These are phyloP conservation scores for Sisymbrium altissimum DNA, from an alignment of 345 rosid genomes.

Conservation along the genomic window DNA sequence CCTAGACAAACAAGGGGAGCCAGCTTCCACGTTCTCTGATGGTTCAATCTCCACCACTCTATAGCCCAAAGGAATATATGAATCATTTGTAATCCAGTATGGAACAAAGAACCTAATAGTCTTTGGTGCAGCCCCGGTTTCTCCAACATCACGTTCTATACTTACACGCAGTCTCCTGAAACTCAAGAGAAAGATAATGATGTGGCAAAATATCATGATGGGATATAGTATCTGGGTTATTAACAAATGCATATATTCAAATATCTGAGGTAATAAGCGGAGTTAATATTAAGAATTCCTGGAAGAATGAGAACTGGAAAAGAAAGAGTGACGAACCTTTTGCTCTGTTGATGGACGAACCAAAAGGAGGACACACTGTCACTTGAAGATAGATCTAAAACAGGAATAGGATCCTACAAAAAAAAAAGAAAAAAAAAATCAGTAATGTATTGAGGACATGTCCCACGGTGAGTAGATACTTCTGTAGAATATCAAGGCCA, in stretches of 20 bases:
- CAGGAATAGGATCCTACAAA: slow-evolving; percentile 74
- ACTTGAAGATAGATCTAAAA: slow-evolving; percentile 73
- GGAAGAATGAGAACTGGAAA: neutral
- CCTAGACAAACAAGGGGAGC: slow-evolving; percentile 58
- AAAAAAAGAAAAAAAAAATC: slow-evolving; percentile 12
- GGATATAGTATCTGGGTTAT: neutral
- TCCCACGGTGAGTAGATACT: slow-evolving; percentile 1
- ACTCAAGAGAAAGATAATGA: slow-evolving; percentile 4
- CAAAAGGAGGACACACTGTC: slow-evolving; percentile 80
- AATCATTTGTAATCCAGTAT: slow-evolving; percentile 89
- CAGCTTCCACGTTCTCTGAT: slow-evolving; percentile 55
- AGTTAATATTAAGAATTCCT: slow-evolving; percentile 6
- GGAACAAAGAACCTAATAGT: slow-evolving; percentile 90
- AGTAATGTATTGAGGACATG: neutral
- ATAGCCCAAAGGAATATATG: slow-evolving; percentile 72
- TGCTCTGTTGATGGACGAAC: slow-evolving; percentile 91
- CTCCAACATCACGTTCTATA: slow-evolving; percentile 91
- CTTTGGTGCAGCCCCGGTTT: slow-evolving; percentile 77
- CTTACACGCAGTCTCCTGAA: slow-evolving; percentile 92
- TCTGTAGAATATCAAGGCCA: slow-evolving; percentile 12
- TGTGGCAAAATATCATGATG: neutral
- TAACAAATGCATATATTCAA: neutral
- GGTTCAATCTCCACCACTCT: slow-evolving; percentile 88
- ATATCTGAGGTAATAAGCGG: neutral
- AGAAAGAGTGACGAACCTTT: slow-evolving; percentile 54